These are phyloP conservation scores for Colletotrichum cereale DNA, from an alignment of 2,329 filamentous ascomycete species.

Conservation along the genomic window DNA sequence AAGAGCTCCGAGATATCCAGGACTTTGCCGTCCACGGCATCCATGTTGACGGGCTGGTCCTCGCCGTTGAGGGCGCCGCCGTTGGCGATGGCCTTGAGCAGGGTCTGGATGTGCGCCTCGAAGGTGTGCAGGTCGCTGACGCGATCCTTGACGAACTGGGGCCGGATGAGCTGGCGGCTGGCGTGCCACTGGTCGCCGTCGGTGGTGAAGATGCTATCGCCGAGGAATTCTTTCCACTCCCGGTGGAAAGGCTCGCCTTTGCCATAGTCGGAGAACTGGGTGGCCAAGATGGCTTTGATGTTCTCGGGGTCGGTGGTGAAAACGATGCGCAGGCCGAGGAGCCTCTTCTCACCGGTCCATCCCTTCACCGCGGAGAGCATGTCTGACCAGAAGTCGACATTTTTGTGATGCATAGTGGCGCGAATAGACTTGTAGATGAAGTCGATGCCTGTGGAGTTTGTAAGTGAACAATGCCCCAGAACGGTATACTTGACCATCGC, in stretches of 20 bases:
- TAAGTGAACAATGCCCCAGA: slow-evolving; percentile 1
- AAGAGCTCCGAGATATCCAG: slow-evolving; percentile 83
- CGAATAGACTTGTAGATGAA: slow-evolving; percentile 70
- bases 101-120: slow-evolving; percentile 79
- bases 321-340: slow-evolving; percentile 71
- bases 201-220: slow-evolving; percentile 82
- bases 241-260: slow-evolving; percentile 81
- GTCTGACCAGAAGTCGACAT: slow-evolving; percentile 71
- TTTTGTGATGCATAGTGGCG: slow-evolving; percentile 64
- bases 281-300: slow-evolving; percentile 90
- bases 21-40: slow-evolving; percentile 70
- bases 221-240: slow-evolving; percentile 82
- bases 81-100: slow-evolving; percentile 77
- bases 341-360: slow-evolving; percentile 71
- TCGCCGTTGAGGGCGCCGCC: slow-evolving; percentile 69
- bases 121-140: slow-evolving; percentile 86
- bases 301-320: slow-evolving; percentile 89
- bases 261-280: slow-evolving; percentile 86
- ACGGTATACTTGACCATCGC: neutral
- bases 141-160: slow-evolving; percentile 88
- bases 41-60: slow-evolving; percentile 72
- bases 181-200: slow-evolving; percentile 84
- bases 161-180: slow-evolving; percentile 84
- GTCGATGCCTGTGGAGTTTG: slow-evolving; percentile 65
- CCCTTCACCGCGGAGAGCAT: slow-evolving; percentile 59